Percentiles rank a stretch among this genome's conserved stretches.
phyloP scores from a whole-genome alignment of 768 basidiomycete genomes.

The Rhizopogon rudus region DNA sequence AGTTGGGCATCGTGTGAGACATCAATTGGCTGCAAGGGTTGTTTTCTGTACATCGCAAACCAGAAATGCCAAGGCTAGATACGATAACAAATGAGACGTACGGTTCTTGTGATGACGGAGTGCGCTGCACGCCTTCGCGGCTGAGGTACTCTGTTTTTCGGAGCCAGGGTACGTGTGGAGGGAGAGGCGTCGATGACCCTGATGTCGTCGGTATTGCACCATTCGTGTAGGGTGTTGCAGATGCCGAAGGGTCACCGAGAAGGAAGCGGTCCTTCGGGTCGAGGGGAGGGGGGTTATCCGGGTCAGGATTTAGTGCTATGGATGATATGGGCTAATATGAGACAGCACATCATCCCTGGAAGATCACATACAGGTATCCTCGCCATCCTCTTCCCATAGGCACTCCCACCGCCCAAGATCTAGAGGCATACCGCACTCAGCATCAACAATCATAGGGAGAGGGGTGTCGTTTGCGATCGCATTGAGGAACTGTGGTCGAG shows the following conservation, averaged over 20 bases:
- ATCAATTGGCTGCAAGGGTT: slow-evolving; percentile 49
- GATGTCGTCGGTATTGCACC: slow-evolving; percentile 31
- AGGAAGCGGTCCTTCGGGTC: slow-evolving; percentile 78
- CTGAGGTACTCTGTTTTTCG: slow-evolving; percentile 89
- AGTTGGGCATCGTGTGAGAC: slow-evolving; percentile 72
- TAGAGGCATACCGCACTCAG: slow-evolving; percentile 94
- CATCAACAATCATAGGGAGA: slow-evolving; percentile 94
- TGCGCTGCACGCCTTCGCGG: slow-evolving; percentile 48
- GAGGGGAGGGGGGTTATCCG: slow-evolving; percentile 48
- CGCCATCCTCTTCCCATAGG: slow-evolving; percentile 77
- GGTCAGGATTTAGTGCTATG: slow-evolving; percentile 63
- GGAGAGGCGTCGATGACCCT: slow-evolving; percentile 39
- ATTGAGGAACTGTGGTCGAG: slow-evolving; percentile 79
- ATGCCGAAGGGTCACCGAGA: slow-evolving; percentile 58
- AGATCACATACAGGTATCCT: slow-evolving; percentile 53
- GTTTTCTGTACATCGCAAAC: slow-evolving; percentile 36
- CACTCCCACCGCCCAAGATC: slow-evolving; percentile 81
- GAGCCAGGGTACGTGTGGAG: slow-evolving; percentile 81
- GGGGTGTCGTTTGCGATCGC: slow-evolving; percentile 76
- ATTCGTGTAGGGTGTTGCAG: slow-evolving; percentile 37
- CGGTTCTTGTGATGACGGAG: slow-evolving; percentile 46
- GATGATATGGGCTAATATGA: neutral
- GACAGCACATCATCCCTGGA: neutral
- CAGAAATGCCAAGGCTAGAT: neutral
- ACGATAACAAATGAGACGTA: slow-evolving; percentile 26